Evolutionary conservation across 306 rosid species (phyloP).

Genomic region (Canavalia ensiformis): DNA sequence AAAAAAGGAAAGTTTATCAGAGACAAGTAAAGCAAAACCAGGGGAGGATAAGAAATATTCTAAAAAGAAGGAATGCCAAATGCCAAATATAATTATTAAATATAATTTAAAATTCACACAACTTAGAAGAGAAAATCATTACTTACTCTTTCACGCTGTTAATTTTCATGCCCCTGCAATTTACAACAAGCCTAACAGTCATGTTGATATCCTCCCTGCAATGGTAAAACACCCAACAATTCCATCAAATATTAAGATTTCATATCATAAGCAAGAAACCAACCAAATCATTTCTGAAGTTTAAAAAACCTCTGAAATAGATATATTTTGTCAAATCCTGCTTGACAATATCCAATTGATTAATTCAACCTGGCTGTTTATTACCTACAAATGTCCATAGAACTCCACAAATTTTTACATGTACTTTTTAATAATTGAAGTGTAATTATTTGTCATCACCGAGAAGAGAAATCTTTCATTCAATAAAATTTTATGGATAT

Average conservation of each 20-base stretch:
- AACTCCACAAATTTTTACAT: constrained; percentile 12
- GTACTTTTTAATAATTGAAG: constrained; percentile 10
- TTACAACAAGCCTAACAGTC: constrained; percentile 92
- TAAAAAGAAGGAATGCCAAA: neutral
- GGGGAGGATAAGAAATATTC: constrained; percentile 6
- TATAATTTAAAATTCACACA: constrained; percentile 3
- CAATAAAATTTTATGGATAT: constrained; percentile 19
- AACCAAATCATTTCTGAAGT: constrained; percentile 45
- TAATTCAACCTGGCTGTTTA: constrained; percentile 4
- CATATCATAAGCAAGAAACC: constrained; percentile 36
- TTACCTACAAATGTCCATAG: neutral
- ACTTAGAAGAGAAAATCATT: constrained; percentile 35
- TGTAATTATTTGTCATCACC: constrained; percentile 20
- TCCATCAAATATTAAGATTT: constrained; percentile 45
- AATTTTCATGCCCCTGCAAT: constrained; percentile 81
- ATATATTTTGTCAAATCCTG: constrained; percentile 36
- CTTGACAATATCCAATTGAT: constrained; percentile 8
- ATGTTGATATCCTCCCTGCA: constrained; percentile 88
- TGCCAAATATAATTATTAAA: neutral
- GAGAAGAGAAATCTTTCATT: constrained; percentile 17
- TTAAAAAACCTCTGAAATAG: constrained; percentile 8
- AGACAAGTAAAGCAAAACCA: constrained; percentile 24
- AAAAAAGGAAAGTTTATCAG: neutral
- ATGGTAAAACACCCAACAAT: constrained; percentile 40
- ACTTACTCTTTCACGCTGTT: constrained; percentile 84